Base-by-base conservation (phyloP, 2,329 filamentous ascomycete species). In the Biscogniauxia sp. region DNA sequence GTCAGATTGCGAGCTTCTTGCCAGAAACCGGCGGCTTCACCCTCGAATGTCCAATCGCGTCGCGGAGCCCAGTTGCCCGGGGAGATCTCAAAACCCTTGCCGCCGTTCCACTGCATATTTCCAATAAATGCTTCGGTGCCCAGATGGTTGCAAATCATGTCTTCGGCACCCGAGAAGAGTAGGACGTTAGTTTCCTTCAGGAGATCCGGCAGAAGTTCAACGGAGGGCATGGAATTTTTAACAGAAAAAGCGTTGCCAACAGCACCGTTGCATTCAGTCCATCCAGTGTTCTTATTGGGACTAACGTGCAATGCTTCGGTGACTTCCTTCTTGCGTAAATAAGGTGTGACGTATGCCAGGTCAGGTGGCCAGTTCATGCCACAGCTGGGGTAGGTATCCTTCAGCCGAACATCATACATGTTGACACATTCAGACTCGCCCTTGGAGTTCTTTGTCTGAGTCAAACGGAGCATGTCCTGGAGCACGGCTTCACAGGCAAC, bases 281-380 rank as follows among this genome's bases (percentile, higher is more conserved):
- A 99, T 20, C 95, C 95, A 0, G 91, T 90, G 66, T 86, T 88
- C 74, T 96, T 96, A 68, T 90, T 89, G 0, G 82, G 72, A 70
- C 92, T 90, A 75, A 99, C 86, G 73, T 99, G 91, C 41, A 99
- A 81, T 0, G 95, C 95, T 4, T 81, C 71, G 25, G 86, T 80
- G 15, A 99, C 95, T 54, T 97, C 92, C n/a, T 81, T 71, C 59
- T 88, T 88, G 60, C 91, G 90, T 56, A 99, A 84, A 75, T 98
- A 99, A 0, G 93, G 92, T 5, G 87, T 91, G 20, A 99, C 85
- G 55, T 84, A 73, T 53, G 77, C 76, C 70, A 99, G 81, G 77
- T 99, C 95, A 65, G 93, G 90, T 32, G 95, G 95, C 96, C 96
- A 99, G 78, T 93, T 94, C 93, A 97, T 97, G 67, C 95, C 95